Percentiles rank a stretch among this genome's conserved stretches.
Conservation (phyloP, 2,329 filamentous ascomycete species). For the Sphaerulina populicola region DNA sequence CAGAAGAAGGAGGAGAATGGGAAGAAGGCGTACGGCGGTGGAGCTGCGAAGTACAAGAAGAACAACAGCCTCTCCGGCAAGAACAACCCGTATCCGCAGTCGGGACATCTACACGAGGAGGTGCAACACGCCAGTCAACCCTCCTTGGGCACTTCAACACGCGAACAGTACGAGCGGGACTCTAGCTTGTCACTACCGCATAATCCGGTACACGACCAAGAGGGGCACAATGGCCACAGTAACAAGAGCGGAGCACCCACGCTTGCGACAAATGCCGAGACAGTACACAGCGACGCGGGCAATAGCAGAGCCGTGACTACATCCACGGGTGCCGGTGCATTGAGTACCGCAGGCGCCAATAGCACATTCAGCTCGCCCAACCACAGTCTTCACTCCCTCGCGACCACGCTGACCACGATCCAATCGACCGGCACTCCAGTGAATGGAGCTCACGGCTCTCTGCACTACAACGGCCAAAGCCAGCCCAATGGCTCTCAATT, state of each 20-base stretch:
- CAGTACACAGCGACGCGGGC: slow-evolving; percentile 62
- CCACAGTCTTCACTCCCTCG: slow-evolving; percentile 69
- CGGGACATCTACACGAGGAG: slow-evolving; percentile 54
- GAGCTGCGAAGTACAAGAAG: slow-evolving; percentile 21
- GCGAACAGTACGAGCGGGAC: slow-evolving; percentile 17
- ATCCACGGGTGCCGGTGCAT: slow-evolving; percentile 57
- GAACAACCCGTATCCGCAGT: slow-evolving; percentile 90
- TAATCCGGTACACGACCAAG: slow-evolving; percentile 45
- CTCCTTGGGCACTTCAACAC: slow-evolving; percentile 15
- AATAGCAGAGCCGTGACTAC: slow-evolving; percentile 75
- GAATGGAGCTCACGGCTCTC: slow-evolving; percentile 26
- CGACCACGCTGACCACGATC: slow-evolving; percentile 77
- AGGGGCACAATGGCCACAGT: slow-evolving; percentile 52
- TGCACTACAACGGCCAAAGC: slow-evolving; percentile 32
- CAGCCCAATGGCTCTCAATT: slow-evolving; percentile 42
- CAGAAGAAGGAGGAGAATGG: slow-evolving; percentile 36
- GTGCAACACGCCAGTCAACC: slow-evolving; percentile 40
- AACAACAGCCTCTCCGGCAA: slow-evolving; percentile 39
- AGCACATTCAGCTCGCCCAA: slow-evolving; percentile 76
- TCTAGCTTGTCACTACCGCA: slow-evolving; percentile 40
- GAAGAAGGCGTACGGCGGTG: slow-evolving; percentile 15
- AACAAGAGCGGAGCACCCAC: slow-evolving; percentile 70
- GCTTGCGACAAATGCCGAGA: slow-evolving; percentile 73
- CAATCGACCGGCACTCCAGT: slow-evolving; percentile 51
- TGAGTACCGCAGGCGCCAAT: slow-evolving; percentile 55